Conservation (phyloP, 2,329 filamentous ascomycete genomes). For the Sclerotinia glacialis region DNA sequence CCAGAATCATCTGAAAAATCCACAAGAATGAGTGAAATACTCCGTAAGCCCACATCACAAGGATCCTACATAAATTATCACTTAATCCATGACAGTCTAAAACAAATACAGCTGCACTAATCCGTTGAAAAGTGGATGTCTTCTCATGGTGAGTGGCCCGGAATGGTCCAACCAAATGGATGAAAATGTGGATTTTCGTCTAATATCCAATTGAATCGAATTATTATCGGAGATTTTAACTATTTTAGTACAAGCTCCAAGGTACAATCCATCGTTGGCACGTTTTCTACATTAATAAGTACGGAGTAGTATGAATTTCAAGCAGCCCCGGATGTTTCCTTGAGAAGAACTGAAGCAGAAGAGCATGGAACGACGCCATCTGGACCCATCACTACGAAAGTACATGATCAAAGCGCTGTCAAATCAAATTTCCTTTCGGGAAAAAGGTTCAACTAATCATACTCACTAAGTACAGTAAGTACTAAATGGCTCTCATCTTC, state of each 20-base stretch:
- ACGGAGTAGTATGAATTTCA: neutral
- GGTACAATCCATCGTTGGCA: slow-evolving; percentile 11
- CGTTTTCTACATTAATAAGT: slow-evolving; percentile 14
- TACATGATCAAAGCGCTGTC: slow-evolving; percentile 11
- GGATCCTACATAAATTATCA: slow-evolving; percentile 13
- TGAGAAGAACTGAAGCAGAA: neutral
- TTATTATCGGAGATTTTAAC: neutral
- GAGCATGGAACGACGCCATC: slow-evolving; percentile 21
- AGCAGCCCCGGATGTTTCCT: slow-evolving; percentile 15
- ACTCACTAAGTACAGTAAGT: neutral
- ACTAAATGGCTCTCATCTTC: neutral
- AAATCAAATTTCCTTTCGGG: slow-evolving; percentile 14
- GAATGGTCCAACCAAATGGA: neutral
- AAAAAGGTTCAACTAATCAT: neutral
- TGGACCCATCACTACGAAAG: slow-evolving; percentile 11
- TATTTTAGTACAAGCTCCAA: neutral
- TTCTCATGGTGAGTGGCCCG: neutral
- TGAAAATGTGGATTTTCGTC: neutral
- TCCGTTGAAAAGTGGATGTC: slow-evolving; percentile 1
- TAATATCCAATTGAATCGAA: slow-evolving; percentile 12
- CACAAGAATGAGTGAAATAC: slow-evolving; percentile 13
- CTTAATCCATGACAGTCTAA: slow-evolving; percentile 15
- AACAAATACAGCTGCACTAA: neutral
- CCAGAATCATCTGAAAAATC: slow-evolving; percentile 15
- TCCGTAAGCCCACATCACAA: neutral